These are phyloP conservation scores for Skeletonema grethae DNA, from an alignment of 108 stramenopile genomes.

Conservation along the genomic window DNA sequence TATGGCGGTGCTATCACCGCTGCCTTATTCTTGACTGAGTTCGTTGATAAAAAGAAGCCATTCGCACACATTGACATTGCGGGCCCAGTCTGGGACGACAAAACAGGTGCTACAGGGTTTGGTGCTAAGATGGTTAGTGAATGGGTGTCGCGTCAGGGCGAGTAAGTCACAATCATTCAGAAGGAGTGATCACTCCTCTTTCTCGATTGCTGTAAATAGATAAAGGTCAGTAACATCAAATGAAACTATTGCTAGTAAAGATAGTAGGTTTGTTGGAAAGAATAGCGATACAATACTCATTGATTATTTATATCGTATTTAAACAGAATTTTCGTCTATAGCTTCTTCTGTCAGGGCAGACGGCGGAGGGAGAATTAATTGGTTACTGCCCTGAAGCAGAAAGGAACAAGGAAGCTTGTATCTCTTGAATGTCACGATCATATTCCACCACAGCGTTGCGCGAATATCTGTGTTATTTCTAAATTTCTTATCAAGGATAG, in stretches of 20 bases:
- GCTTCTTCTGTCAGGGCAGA: background rate
- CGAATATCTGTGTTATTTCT: constrained; percentile 63
- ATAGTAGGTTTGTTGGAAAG: background rate
- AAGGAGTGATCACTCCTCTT: background rate
- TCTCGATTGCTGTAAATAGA: background rate
- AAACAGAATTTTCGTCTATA: background rate
- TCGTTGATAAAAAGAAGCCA: constrained; percentile 88
- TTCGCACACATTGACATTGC: constrained; percentile 91
- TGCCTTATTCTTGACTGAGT: constrained; percentile 88
- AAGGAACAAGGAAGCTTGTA: constrained; percentile 70
- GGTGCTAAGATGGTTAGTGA: constrained; percentile 90
- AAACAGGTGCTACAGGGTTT: constrained; percentile 90
- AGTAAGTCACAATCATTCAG: constrained; percentile 13
- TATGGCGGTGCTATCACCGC: constrained; percentile 93
- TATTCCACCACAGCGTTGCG: constrained; percentile 83
- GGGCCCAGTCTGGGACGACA: constrained; percentile 94
- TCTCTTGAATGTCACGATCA: constrained; percentile 70
- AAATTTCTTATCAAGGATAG: constrained; percentile 66
- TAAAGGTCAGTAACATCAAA: background rate
- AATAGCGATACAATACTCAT: no score
- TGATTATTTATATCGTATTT: background rate
- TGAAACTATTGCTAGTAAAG: background rate
- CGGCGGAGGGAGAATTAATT: constrained; percentile 53
- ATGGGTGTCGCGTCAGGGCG: constrained; percentile 82
- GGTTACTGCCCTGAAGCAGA: constrained; percentile 76